A percentile compares a stretch with the other conserved stretches of the same genome.
Conservation (phyloP, 2,329 filamentous ascomycete genomes). For the Botryotinia narcissicola region DNA sequence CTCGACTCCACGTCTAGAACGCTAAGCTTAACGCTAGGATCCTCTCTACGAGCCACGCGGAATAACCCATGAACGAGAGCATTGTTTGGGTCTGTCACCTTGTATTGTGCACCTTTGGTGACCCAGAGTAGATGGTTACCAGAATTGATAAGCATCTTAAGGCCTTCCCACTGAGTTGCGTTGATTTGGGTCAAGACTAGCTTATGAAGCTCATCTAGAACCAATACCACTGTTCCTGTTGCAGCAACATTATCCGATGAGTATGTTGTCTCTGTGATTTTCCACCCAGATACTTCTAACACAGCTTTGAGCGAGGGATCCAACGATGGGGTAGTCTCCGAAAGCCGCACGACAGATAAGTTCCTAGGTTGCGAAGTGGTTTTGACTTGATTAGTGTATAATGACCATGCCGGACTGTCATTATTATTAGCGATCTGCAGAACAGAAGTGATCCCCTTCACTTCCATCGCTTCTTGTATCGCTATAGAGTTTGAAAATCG, state of each 20-base stretch:
- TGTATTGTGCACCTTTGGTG: conserved; percentile 34
- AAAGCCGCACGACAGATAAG: background rate
- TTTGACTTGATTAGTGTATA: background rate
- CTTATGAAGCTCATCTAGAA: conserved; percentile 25
- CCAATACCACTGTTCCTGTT: conserved; percentile 12
- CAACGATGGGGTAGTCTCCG: background rate
- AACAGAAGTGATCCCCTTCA: background rate
- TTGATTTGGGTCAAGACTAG: conserved; percentile 17
- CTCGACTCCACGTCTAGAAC: conserved; percentile 25
- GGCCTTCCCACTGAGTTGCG: conserved; percentile 21
- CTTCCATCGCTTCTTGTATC: background rate
- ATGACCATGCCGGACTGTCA: background rate
- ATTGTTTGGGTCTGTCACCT: conserved; percentile 36
- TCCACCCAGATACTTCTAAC: background rate
- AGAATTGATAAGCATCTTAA: conserved; percentile 18
- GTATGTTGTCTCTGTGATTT: background rate
- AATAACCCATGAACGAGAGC: conserved; percentile 39
- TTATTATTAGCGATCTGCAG: background rate
- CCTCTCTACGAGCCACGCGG: conserved; percentile 32
- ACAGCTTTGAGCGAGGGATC: background rate
- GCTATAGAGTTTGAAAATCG: background rate
- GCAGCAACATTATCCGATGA: background rate
- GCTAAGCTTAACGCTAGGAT: conserved; percentile 19
- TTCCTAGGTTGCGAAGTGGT: background rate
- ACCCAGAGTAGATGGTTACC: conserved; percentile 38